These are phyloP conservation scores for Cladosporium sp. DNA, from an alignment of 2,329 filamentous ascomycete species.

Conservation along the genomic window DNA sequence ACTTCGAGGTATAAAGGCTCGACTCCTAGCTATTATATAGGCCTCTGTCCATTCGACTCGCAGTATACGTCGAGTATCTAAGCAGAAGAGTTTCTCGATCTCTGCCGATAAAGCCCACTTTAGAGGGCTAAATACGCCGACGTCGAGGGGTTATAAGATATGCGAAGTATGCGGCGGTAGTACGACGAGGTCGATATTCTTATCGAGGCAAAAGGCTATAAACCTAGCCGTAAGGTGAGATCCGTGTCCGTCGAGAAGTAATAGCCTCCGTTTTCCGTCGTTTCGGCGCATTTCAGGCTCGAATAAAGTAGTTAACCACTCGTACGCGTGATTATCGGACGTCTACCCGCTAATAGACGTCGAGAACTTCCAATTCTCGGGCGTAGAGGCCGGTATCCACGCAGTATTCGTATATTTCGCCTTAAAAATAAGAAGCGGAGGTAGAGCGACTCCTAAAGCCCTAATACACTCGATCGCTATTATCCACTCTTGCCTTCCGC, in stretches of 20 bases:
- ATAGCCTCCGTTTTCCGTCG: conserved; percentile 6
- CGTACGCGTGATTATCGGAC: no score
- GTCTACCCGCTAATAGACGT: neutral
- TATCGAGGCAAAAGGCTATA: conserved; percentile 1
- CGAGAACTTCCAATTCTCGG: neutral
- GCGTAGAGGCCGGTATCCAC: conserved; percentile 8
- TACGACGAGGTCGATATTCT: conserved; percentile 2
- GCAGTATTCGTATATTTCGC: conserved; percentile 14
- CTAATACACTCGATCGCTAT: conserved; percentile 21
- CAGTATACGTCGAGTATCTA: no score
- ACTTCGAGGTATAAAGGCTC: no score
- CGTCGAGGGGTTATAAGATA: conserved; percentile 6
- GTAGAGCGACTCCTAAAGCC: neutral
- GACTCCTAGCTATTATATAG: no score
- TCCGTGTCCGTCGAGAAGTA: conserved; percentile 2
- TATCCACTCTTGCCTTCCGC: conserved; percentile 21
- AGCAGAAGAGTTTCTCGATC: conserved; percentile 2
- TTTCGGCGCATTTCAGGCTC: neutral
- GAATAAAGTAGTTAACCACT: no score
- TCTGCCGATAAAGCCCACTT: neutral
- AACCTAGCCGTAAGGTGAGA: conserved; percentile 7
- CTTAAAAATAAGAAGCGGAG: no score
- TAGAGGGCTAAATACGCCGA: conserved; percentile 3
- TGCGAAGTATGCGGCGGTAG: conserved; percentile 7
- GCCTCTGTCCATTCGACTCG: no score